Evolutionary conservation across 805 yeast genomes (phyloP).

Genomic region (Komagataella kurtzmanii): DNA sequence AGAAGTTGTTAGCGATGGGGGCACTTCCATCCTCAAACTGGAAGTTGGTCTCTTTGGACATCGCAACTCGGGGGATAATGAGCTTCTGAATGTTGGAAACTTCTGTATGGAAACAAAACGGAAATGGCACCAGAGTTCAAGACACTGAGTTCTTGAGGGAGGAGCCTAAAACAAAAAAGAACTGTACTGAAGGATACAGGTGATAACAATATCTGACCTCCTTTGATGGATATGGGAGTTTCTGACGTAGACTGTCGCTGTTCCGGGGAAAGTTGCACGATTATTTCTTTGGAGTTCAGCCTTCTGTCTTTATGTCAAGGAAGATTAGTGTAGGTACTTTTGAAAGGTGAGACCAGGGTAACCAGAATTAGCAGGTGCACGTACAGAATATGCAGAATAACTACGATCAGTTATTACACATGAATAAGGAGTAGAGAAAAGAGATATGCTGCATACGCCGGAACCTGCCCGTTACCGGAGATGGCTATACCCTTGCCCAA

Average conservation of each 20-base stretch:
- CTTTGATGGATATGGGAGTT: background rate
- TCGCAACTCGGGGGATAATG: background rate
- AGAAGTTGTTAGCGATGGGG: background rate
- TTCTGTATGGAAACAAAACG: background rate
- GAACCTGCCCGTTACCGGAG: background rate
- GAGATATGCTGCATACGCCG: background rate
- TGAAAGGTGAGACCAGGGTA: background rate
- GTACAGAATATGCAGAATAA: background rate
- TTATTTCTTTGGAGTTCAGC: background rate
- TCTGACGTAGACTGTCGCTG: background rate
- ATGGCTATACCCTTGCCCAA: background rate
- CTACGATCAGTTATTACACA: background rate
- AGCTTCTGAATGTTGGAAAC: background rate
- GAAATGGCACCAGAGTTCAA: background rate
- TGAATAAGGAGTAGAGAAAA: background rate
- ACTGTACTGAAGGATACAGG: background rate
- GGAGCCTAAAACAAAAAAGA: background rate
- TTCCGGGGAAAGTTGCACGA: background rate
- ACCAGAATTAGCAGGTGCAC: background rate
- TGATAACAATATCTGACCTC: background rate
- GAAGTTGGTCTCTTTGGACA: background rate
- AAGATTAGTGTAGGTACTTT: background rate
- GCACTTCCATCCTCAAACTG: background rate
- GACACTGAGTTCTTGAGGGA: background rate
- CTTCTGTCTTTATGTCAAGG: background rate